Evolutionary conservation across 2,329 filamentous ascomycete genomes (phyloP), one percentile per base, ranked within the genome.

Genomic region (Penicillium frequentans): DNA sequence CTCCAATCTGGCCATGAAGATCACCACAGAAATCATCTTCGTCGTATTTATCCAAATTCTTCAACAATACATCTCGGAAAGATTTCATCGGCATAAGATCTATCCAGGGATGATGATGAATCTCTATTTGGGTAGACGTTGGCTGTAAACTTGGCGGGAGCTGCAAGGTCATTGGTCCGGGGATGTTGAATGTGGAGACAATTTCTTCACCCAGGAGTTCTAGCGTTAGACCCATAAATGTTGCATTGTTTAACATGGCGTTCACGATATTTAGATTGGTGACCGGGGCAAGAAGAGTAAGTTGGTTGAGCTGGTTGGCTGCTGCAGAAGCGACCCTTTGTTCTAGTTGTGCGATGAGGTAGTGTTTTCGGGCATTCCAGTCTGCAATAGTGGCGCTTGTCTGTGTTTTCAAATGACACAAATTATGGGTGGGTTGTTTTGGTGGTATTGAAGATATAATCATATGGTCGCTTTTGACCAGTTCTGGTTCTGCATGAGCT

Each of bases 41-140:
- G 21, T 71, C 68, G 9, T 64, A 58, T 3, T 31, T 19, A 2
- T 61, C 59, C 11, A 55, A 39, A 13, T 58, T 53, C 0, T 16
- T 39, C 19, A 72, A 58, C 0, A 73, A 39, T 2, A 59, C 57
- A 42, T 72, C 63, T 8, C 70, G 63, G 3, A 72, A 54, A 4
- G 61, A 60, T 1, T 57, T 44, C 0, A 71, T 50, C 2, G 69
- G 69, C 19, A 71, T 57, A 5, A 73, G 35, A 29, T 73, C 70
- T 24, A 72, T 60, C 68, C 70, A 72, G 2, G 68, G 67, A 24
- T 69, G 66, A 42, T 73, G 70, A 9, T 64, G 56, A 13, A 64
- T 57, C 11, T 39, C 27, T 14, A 39, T 61, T 27, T 65, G 63
- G 11, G 52, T 42, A 11, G 52, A 49, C 10, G 55, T 64, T 16